Percentiles rank a stretch among this genome's conserved stretches.
phyloP scores from a whole-genome alignment of 768 basidiomycete genomes.

The Trametes cubensis region DNA sequence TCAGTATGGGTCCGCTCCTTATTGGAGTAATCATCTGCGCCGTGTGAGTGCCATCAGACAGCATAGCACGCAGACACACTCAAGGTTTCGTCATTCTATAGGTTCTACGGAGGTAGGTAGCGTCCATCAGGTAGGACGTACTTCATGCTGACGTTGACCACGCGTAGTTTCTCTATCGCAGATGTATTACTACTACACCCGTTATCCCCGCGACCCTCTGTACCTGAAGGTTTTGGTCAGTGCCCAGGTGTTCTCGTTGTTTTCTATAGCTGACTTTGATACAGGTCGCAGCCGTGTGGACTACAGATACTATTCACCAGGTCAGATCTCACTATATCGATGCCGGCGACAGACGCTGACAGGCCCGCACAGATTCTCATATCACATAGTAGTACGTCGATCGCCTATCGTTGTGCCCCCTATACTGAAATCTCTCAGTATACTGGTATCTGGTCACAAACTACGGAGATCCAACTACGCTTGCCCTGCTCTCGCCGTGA shows the following conservation, averaged over 20 bases:
- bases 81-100: background rate
- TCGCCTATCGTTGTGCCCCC: background rate
- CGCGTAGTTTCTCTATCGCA: slow-evolving; percentile 54
- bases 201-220: slow-evolving; percentile 51
- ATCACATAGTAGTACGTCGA: slow-evolving; percentile 25
- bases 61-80: too few species aligned
- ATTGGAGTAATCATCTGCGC: slow-evolving; percentile 53
- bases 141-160: background rate
- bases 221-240: slow-evolving; percentile 53
- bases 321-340: background rate
- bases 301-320: slow-evolving; percentile 29
- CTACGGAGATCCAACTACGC: slow-evolving; percentile 44
- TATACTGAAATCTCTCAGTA: slow-evolving; percentile 36
- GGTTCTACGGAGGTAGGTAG: slow-evolving; percentile 42
- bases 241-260: background rate
- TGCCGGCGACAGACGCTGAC: background rate
- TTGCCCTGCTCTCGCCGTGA: slow-evolving; percentile 52
- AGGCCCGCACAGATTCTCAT: slow-evolving; percentile 16
- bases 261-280: background rate
- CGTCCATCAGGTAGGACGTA: slow-evolving; percentile 40
- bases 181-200: slow-evolving; percentile 56
- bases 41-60: slow-evolving; percentile 38
- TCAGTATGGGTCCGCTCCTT: slow-evolving; percentile 24
- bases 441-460: slow-evolving; percentile 57
- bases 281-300: slow-evolving; percentile 22